These are phyloP conservation scores for Candida coquimbonensis DNA, from an alignment of 805 yeast species.

Conservation along the genomic window DNA sequence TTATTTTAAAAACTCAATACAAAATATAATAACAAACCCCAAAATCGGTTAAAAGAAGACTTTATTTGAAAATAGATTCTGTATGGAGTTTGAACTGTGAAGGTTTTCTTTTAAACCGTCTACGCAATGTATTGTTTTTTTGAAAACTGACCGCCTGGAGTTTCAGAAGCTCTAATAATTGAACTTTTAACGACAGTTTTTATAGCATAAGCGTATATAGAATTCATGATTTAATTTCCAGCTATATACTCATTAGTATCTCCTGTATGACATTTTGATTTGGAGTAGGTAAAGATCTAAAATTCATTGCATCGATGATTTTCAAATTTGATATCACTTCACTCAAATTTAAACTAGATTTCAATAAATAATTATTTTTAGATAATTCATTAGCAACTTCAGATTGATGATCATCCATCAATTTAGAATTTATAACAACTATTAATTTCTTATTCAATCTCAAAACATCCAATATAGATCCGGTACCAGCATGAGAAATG, in stretches of 20 bases:
- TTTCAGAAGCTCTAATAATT: too few species aligned
- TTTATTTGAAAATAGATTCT: too few species aligned
- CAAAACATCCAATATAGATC: slow-evolving; percentile 78
- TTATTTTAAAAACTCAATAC: too few species aligned
- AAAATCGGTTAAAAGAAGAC: too few species aligned
- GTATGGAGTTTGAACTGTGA: too few species aligned
- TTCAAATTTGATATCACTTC: slow-evolving; percentile 14
- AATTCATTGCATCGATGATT: slow-evolving; percentile 6
- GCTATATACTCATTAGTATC: slow-evolving; percentile 8
- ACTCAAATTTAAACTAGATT: slow-evolving; percentile 9
- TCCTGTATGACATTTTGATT: slow-evolving; percentile 8
- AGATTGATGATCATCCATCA: slow-evolving; percentile 85
- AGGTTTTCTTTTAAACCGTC: too few species aligned
- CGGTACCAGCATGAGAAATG: slow-evolving; percentile 88
- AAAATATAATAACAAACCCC: too few species aligned
- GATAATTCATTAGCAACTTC: slow-evolving; percentile 64
- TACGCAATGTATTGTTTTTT: too few species aligned
- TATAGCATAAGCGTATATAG: not conserved
- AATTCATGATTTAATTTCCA: not conserved
- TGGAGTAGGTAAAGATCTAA: slow-evolving; percentile 20
- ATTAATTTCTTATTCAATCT: slow-evolving; percentile 50
- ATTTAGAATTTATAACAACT: slow-evolving; percentile 59
- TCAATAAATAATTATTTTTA: slow-evolving; percentile 25
- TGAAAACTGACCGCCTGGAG: too few species aligned
- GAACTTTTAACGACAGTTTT: too few species aligned